These are phyloP conservation scores for Penicillium chermesinum DNA, from an alignment of 495 filamentous ascomycete genomes.

Conservation along the genomic window DNA sequence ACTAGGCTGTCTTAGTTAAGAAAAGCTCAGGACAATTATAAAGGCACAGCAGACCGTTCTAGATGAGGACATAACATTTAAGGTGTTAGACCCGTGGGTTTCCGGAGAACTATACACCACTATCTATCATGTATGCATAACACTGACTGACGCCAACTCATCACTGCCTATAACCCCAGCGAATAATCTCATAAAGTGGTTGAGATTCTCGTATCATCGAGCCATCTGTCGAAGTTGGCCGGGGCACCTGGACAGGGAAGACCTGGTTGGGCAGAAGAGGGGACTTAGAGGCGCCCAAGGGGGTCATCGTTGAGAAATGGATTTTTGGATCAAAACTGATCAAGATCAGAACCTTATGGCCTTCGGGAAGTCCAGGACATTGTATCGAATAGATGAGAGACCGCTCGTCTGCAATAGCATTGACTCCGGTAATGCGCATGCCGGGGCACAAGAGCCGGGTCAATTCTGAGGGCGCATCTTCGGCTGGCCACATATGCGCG, in stretches of 20 bases:
- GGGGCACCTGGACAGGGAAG: conserved; percentile 2
- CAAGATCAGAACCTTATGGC: conserved; percentile 50
- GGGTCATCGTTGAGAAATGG: conserved; percentile 28
- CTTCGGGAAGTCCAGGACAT: conserved; percentile 34
- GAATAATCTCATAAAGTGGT: conserved; percentile 33
- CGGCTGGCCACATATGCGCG: conserved; percentile 57
- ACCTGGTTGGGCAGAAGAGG: conserved; percentile 1
- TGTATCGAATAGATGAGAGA: conserved; percentile 53
- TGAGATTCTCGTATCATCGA: conserved; percentile 28
- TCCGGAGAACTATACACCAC: too few species aligned
- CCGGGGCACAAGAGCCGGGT: conserved; percentile 54
- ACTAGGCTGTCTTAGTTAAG: too few species aligned
- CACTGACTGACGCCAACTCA: too few species aligned
- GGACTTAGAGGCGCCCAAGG: conserved; percentile 10
- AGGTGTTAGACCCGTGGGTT: too few species aligned
- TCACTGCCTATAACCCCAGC: conserved; percentile 37
- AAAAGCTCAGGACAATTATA: too few species aligned
- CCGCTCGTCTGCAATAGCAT: conserved; percentile 56
- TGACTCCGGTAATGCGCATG: conserved; percentile 40
- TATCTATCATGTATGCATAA: too few species aligned
- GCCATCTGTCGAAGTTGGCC: conserved; percentile 1
- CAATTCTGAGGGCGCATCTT: conserved; percentile 42
- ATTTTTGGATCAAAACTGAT: conserved; percentile 60
- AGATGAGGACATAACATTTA: too few species aligned
- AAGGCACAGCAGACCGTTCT: too few species aligned